Conservation (phyloP, 1,284 basidiomycete genomes). For the Hypsizygus ulmarius region DNA sequence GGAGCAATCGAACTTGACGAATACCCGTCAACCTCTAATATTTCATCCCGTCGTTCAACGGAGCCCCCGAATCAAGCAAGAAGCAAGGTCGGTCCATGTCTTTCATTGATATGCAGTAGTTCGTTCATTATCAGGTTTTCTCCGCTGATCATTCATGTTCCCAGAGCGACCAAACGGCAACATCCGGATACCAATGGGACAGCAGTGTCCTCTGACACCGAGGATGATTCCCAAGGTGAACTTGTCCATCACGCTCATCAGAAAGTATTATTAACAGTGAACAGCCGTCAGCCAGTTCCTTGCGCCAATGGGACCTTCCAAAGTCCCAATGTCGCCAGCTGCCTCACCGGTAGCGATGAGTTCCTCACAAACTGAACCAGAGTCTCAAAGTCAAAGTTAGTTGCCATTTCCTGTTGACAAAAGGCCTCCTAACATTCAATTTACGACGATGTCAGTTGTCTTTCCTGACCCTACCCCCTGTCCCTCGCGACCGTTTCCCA, state of each 20-base stretch:
- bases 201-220: conserved; percentile 36
- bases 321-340: conserved; percentile 5
- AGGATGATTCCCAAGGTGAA: conserved; percentile 39
- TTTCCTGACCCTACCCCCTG: conserved; percentile 13
- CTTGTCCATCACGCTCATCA: neutral
- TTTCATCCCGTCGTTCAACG: conserved; percentile 17
- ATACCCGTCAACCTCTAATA: conserved; percentile 17
- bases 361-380: conserved; percentile 20
- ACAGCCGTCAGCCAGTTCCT: conserved; percentile 12
- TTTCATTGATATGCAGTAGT: neutral
- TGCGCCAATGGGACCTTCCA: conserved; percentile 5
- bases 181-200: neutral
- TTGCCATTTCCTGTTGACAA: neutral
- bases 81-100: neutral
- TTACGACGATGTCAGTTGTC: conserved; percentile 4
- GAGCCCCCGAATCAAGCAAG: conserved; percentile 7
- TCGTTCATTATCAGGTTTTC: neutral
- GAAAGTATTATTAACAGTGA: neutral
- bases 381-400: conserved; percentile 22
- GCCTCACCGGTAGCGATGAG: conserved; percentile 9
- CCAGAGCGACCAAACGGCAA: conserved; percentile 1
- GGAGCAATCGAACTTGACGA: conserved; percentile 4
- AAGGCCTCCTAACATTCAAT: neutral
- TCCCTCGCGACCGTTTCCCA: conserved; percentile 8
- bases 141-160: neutral